A percentile compares a stretch with the other conserved stretches of the same genome.
Conservation (phyloP, 768 basidiomycete genomes). For the Hortiboletus campestris region DNA sequence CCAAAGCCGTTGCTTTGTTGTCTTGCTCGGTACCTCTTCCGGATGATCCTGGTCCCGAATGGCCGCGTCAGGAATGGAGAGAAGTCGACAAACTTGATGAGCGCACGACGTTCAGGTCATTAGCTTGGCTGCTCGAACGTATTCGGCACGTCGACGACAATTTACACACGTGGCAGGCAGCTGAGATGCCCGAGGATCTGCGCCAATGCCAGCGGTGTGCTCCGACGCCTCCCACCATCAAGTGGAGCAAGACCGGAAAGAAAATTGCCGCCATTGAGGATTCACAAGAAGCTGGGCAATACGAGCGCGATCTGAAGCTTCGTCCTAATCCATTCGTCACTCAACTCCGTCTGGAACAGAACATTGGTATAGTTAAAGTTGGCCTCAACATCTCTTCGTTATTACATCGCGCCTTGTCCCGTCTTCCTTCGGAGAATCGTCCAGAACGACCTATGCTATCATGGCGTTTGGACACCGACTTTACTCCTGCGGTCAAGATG, state of each 20-base stretch:
- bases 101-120: conserved; percentile 70
- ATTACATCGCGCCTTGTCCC: conserved; percentile 80
- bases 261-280: conserved; percentile 74
- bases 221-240: conserved; percentile 69
- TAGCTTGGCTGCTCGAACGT: conserved; percentile 88
- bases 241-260: conserved; percentile 67
- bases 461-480: conserved; percentile 84
- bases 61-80: conserved; percentile 71
- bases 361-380: conserved; percentile 70
- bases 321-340: conserved; percentile 87
- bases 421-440: conserved; percentile 61
- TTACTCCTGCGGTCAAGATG: conserved; percentile 59
- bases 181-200: conserved; percentile 44
- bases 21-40: conserved; percentile 72
- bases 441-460: conserved; percentile 50
- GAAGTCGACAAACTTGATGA: conserved; percentile 89
- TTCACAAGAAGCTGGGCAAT: conserved; percentile 80
- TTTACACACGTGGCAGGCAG: conserved; percentile 65
- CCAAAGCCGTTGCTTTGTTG: conserved; percentile 73
- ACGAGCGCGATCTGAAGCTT: conserved; percentile 83
- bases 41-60: conserved; percentile 70
- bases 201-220: conserved; percentile 77
- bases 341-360: conserved; percentile 67
- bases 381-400: conserved; percentile 88
- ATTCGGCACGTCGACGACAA: conserved; percentile 70